Conservation (phyloP, 2,329 filamentous ascomycete genomes). For the Botryotinia narcissicola region DNA sequence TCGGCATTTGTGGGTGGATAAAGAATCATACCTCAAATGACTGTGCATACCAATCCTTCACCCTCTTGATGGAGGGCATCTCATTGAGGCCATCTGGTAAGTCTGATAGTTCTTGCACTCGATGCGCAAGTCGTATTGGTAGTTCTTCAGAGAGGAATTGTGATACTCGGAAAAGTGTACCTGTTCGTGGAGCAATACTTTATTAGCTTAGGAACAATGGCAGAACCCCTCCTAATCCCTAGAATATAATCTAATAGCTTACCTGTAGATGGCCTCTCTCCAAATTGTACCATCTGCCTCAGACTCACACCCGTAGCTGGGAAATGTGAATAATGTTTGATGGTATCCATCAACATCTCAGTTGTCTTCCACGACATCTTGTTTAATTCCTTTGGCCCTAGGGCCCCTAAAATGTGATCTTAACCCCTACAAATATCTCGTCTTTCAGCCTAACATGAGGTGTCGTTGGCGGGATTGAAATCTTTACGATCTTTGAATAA, state of each 20-base stretch:
- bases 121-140: slow-evolving; percentile 92
- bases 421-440: slow-evolving; percentile 26
- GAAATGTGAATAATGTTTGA: slow-evolving; percentile 95
- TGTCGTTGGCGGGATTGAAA: slow-evolving; percentile 16
- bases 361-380: slow-evolving; percentile 93
- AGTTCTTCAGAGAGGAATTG: slow-evolving; percentile 98
- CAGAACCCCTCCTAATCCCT: neutral
- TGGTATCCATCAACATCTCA: slow-evolving; percentile 90
- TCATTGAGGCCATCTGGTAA: slow-evolving; percentile 94
- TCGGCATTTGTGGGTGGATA: neutral
- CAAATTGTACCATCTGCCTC: slow-evolving; percentile 99
- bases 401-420: slow-evolving; percentile 31
- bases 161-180: slow-evolving; percentile 93
- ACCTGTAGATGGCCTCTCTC: slow-evolving; percentile 89
- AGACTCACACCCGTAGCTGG: slow-evolving; percentile 94
- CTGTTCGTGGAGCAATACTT: slow-evolving; percentile 46
- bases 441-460: slow-evolving; percentile 22
- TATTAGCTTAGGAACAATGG: slow-evolving; percentile 11
- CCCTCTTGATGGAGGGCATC: slow-evolving; percentile 93
- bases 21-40: slow-evolving; percentile 80
- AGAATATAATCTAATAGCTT: slow-evolving; percentile 39
- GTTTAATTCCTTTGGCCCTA: slow-evolving; percentile 34
- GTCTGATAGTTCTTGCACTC: slow-evolving; percentile 89
- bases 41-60: slow-evolving; percentile 98
- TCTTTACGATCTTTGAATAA: neutral